A percentile compares a stretch with the other conserved stretches of the same genome.
Evolutionary conservation across 179 eudicot species (phyloP).

Genomic region (Carnegiea gigantea): DNA sequence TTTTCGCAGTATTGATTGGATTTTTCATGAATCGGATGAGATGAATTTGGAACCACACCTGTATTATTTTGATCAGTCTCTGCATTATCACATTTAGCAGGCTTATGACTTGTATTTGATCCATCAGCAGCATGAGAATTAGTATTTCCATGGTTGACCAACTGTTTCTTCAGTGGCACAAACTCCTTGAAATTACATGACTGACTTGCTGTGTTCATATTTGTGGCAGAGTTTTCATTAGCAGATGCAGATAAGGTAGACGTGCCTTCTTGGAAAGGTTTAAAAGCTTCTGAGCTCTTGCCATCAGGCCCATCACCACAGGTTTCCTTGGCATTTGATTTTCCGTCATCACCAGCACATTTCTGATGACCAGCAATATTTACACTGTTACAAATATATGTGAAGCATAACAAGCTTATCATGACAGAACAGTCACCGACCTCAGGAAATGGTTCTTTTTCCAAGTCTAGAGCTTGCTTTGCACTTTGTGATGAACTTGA

Average conservation of each 20-base stretch:
- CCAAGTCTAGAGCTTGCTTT: conserved; percentile 47
- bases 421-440: conserved; percentile 23
- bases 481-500: conserved; percentile 40
- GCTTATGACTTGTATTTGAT: conserved; percentile 29
- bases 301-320: conserved; percentile 26
- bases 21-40: conserved; percentile 20
- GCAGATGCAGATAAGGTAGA: conserved; percentile 37
- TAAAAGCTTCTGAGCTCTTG: conserved; percentile 42
- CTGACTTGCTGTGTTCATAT: conserved; percentile 27
- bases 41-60: conserved; percentile 28
- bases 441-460: conserved; percentile 57
- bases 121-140: conserved; percentile 39
- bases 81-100: conserved; percentile 32
- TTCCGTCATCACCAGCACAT: conserved; percentile 40
- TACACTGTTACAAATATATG: neutral
- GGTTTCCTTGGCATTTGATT: conserved; percentile 31
- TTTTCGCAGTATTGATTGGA: neutral
- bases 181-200: conserved; percentile 44
- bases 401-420: neutral
- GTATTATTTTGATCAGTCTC: conserved; percentile 41
- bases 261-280: conserved; percentile 46
- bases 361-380: conserved; percentile 41
- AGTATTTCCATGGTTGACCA: conserved; percentile 31
- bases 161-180: conserved; percentile 19
- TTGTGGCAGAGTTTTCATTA: conserved; percentile 33